phyloP scores from a whole-genome alignment of 768 basidiomycete species.

The Suillus plorans region DNA sequence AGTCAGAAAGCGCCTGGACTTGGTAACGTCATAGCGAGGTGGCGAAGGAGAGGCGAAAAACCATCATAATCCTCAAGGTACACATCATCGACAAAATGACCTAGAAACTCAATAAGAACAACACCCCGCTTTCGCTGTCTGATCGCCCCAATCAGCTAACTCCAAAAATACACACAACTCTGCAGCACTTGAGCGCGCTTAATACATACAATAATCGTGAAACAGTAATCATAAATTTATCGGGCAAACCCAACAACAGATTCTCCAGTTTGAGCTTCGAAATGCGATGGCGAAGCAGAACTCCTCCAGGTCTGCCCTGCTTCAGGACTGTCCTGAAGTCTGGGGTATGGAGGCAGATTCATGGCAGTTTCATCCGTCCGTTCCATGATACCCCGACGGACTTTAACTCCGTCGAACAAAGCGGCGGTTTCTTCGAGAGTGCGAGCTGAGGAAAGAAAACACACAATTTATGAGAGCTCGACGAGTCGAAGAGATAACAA shows the following conservation, averaged over 20 bases:
- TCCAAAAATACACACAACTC: not conserved
- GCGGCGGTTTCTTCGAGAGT: slow-evolving; percentile 76
- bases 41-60: not conserved
- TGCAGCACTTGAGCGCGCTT: not conserved
- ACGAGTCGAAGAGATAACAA: slow-evolving; percentile 13
- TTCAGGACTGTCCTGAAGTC: not conserved
- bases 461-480: slow-evolving; percentile 11
- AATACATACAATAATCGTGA: not conserved
- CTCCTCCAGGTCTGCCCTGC: not conserved
- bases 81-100: not conserved
- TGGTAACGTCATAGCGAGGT: no score
- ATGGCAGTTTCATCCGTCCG: slow-evolving; percentile 52
- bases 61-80: not conserved
- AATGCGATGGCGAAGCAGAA: not conserved
- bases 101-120: not conserved
- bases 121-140: not conserved
- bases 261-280: not conserved
- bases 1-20: not conserved
- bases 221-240: not conserved
- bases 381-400: slow-evolving; percentile 40
- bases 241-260: not conserved
- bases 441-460: slow-evolving; percentile 36
- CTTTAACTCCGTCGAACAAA: slow-evolving; percentile 58
- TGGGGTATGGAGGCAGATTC: slow-evolving; percentile 15
- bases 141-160: not conserved